Evolutionary conservation across 2,329 filamentous ascomycete genomes (phyloP), one percentile per base, ranked within the genome.

Genomic region (Scedosporium boydii): DNA sequence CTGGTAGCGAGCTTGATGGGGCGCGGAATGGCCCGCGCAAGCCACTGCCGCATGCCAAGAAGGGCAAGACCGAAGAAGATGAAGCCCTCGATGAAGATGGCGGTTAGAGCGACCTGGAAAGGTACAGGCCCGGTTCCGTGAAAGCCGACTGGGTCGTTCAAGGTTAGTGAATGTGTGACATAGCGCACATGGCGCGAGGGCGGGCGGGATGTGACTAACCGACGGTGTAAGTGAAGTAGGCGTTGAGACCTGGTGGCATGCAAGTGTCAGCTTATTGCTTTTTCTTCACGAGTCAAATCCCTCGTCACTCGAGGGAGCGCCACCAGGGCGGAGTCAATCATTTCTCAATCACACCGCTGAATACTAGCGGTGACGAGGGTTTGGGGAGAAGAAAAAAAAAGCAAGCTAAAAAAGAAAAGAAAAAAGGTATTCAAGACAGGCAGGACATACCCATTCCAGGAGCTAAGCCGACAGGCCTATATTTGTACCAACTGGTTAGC

Each of bases 1-100:
- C 90, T 89, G 16, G 89, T 93, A 14, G 91, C 91, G 62, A 95
- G 85, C 75, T 96, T 96, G 76, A 96, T 93, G 62, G 88, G 91
- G 48, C 85, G 82, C 1, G 91, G 91, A 65, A 96, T 91, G 53
- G 89, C 87, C 67, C 90, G 86, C 18, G 91, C 91, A 27, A 96
- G 84, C 91, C 91, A 96, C 72, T 96, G 91, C 14, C 91, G 87
- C 77, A 96, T 82, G 44, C 91, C 91, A 60, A 93, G 80, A 42
- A 96, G 72, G 1, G 91, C 91, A 48, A 96, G 81, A 1, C 78
- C 89, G 59, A 96, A 84, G 75, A 96, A 96, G 65, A 96, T 87
- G 73, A 89, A 90, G 44, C 91, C 91, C 74, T 96, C 91, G 14
- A 95, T 87, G 71, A 96, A 96, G 67, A 95, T 91, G 61, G 91